Base-by-base conservation (phyloP, 345 rosid genomes). In the Ceriops decandra region DNA sequence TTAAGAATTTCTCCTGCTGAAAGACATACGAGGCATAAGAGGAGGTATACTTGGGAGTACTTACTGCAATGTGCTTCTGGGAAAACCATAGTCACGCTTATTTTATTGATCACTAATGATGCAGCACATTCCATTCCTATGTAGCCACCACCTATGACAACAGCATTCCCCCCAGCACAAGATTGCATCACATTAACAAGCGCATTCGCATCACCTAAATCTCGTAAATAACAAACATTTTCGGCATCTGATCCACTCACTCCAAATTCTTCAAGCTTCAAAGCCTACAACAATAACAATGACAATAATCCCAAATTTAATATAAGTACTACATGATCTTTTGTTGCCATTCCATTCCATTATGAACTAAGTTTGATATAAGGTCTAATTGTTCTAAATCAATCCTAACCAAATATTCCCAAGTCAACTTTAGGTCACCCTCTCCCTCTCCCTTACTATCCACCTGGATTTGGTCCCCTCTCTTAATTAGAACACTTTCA, bases 91-190 rank as follows among this genome's bases (percentile, higher is more conserved):
- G 99, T 88, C 60, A 91, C 95, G 49, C 87, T 90, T 64, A 90
- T 88, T 76, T 84, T 88, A 85, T 88, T 91, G 82, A 86, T 91
- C 76, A 85, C 98, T 81, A 91, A 81, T 66, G 99, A 95, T 68
- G 97, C 96, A 65, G 99, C 93, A 71, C 97, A 90, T 78, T 95
- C 99, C 99, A 95, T 95, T 80, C 97, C 96, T 56, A 95, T 87
- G 73, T 95, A 95, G 74, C 99, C 99, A 73, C 98, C 99, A 15
- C 97, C 99, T 1, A 95, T 95, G 66, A 95, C 93, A 69, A 95
- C 89, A 63, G 97, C 96, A 78, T 90, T 86, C 64, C 95, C 92
- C 57, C 85, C 85, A 54, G 80, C 21, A 74, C 83, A 86, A 67
- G 95, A 84, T 71, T 82, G 76, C 75, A 87, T 87, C 66, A 79